phyloP scores from a whole-genome alignment of 257 asterid genomes.

The Fraxinus pennsylvanica region DNA sequence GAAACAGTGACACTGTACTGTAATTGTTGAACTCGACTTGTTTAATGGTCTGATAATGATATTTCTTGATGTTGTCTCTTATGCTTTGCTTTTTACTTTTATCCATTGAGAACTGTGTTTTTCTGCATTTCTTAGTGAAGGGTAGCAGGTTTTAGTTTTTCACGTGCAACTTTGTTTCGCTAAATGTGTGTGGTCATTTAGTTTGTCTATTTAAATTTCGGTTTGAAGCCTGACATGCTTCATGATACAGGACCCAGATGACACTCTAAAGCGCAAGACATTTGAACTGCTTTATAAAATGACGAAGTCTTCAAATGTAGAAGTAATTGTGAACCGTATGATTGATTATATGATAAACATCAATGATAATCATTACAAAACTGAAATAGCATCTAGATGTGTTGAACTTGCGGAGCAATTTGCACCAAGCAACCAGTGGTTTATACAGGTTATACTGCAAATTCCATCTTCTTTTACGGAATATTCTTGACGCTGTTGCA shows the following conservation, averaged over 20 bases:
- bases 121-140: not conserved
- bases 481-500: slow-evolving; percentile 19
- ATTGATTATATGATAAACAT: slow-evolving; percentile 91
- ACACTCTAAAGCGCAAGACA: slow-evolving; percentile 91
- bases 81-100: not conserved
- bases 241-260: slow-evolving; percentile 18
- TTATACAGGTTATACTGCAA: slow-evolving; percentile 69
- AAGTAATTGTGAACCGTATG: slow-evolving; percentile 95
- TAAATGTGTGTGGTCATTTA: slow-evolving; percentile 17
- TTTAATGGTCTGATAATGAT: slow-evolving; percentile 7
- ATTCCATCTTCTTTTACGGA: slow-evolving; percentile 9
- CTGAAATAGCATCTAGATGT: slow-evolving; percentile 98
- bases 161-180: slow-evolving; percentile 5
- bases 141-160: not conserved
- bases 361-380: slow-evolving; percentile 85
- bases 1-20: not conserved
- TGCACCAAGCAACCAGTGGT: slow-evolving; percentile 98
- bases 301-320: slow-evolving; percentile 98
- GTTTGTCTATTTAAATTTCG: slow-evolving; percentile 20
- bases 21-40: not conserved
- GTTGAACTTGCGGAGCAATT: slow-evolving; percentile 98
- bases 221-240: slow-evolving; percentile 19
- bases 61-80: not conserved
- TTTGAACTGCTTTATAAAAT: slow-evolving; percentile 90
- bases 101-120: not conserved